Evolutionary conservation across 1,284 basidiomycete species (phyloP).

Genomic region (Phellopilus nigrolimitatus): DNA sequence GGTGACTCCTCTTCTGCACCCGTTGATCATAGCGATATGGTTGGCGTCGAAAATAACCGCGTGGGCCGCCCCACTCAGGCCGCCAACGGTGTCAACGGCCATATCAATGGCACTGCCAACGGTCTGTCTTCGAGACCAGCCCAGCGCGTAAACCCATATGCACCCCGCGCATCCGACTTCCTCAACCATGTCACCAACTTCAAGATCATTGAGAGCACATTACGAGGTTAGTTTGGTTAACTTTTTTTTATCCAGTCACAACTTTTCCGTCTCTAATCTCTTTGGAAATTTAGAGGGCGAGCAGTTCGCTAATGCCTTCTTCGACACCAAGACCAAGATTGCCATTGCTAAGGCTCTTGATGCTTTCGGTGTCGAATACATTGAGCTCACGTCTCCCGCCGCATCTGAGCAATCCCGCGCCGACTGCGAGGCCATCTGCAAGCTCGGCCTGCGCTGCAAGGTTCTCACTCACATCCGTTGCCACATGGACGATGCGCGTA

Average conservation of each 20-base stretch:
- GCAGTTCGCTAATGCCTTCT: constrained; percentile 99
- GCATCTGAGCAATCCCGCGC: constrained; percentile 94
- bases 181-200: constrained; percentile 90
- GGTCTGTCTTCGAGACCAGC: constrained; percentile 31
- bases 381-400: constrained; percentile 97
- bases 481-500: constrained; percentile 99
- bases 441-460: constrained; percentile 95
- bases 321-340: constrained; percentile 99
- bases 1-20: constrained; percentile 37
- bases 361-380: constrained; percentile 99
- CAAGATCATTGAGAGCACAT: constrained; percentile 95
- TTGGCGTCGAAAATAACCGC: constrained; percentile 50
- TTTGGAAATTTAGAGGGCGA: constrained; percentile 74
- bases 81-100: constrained; percentile 38
- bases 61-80: constrained; percentile 23
- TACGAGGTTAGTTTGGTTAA: constrained; percentile 62
- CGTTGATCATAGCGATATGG: constrained; percentile 56
- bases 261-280: constrained; percentile 15
- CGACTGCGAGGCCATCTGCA: constrained; percentile 99
- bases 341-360: constrained; percentile 97
- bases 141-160: constrained; percentile 73
- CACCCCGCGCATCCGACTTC: constrained; percentile 85
- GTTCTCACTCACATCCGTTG: constrained; percentile 99
- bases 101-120: constrained; percentile 32
- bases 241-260: constrained; percentile 3